Conservation (phyloP, 345 rosid species). For the Salix brachista region DNA sequence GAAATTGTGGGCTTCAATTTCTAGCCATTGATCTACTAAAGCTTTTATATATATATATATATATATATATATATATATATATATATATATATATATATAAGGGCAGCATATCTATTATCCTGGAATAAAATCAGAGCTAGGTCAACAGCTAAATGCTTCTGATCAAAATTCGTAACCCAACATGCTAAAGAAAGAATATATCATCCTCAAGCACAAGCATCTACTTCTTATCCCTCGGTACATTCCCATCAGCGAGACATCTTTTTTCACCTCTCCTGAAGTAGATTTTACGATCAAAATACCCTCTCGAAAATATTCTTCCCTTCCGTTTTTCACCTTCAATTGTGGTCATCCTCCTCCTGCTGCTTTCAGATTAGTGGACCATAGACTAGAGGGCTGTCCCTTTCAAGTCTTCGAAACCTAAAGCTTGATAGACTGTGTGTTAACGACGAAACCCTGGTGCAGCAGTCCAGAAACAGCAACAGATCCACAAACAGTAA, state of each 20-base stretch:
- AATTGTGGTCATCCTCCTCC: slow-evolving; percentile 7
- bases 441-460: too few relatives aligned
- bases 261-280: not conserved
- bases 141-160: slow-evolving; percentile 1
- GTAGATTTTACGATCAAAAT: slow-evolving; percentile 12
- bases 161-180: not conserved
- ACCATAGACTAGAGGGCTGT: not conserved
- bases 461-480: too few relatives aligned
- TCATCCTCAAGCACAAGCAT: slow-evolving; percentile 11
- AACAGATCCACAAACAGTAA: too few relatives aligned
- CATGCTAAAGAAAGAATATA: slow-evolving; percentile 3
- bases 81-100: too few relatives aligned
- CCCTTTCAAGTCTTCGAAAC: not conserved
- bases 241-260: not conserved
- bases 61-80: too few relatives aligned
- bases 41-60: slow-evolving; percentile 32
- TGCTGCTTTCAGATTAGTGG: not conserved
- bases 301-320: not conserved
- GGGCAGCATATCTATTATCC: too few relatives aligned
- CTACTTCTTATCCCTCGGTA: slow-evolving; percentile 22
- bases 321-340: not conserved
- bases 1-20: slow-evolving; percentile 77
- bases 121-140: not conserved
- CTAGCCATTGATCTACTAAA: slow-evolving; percentile 85
- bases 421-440: not conserved